Percentiles rank a stretch among this genome's conserved stretches.
Conservation (phyloP, 768 basidiomycete genomes). For the Zangia roseola region DNA sequence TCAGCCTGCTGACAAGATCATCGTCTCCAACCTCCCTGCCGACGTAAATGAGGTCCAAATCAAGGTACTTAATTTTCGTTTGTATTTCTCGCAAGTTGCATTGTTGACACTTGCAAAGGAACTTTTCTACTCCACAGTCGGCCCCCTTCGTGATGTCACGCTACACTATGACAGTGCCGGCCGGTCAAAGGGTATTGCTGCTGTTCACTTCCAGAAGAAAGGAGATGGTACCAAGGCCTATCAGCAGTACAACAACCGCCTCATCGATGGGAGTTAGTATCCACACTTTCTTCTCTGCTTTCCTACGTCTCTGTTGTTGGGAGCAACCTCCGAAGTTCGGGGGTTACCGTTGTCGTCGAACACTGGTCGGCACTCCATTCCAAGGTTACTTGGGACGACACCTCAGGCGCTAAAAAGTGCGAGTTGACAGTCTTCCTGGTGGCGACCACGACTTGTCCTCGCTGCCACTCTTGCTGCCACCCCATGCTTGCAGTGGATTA, state of each 20-base stretch:
- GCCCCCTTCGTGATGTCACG: slow-evolving; percentile 78
- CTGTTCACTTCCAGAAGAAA: slow-evolving; percentile 79
- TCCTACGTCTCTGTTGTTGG: slow-evolving; percentile 28
- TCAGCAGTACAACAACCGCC: slow-evolving; percentile 93
- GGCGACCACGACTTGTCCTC: slow-evolving; percentile 32
- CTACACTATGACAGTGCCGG: slow-evolving; percentile 84
- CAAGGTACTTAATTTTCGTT: slow-evolving; percentile 58
- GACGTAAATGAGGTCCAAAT: slow-evolving; percentile 95
- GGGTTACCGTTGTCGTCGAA: slow-evolving; percentile 22
- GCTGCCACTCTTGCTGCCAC: slow-evolving; percentile 21
- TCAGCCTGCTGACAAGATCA: slow-evolving; percentile 76
- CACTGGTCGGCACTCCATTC: slow-evolving; percentile 22
- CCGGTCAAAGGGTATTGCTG: slow-evolving; percentile 87
- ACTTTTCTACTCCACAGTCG: slow-evolving; percentile 88
- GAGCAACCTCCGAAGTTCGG: slow-evolving; percentile 15
- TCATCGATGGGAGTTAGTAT: slow-evolving; percentile 99
- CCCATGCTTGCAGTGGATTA: slow-evolving; percentile 21
- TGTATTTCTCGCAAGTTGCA: neutral
- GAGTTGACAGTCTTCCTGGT: slow-evolving; percentile 29
- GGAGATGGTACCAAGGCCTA: slow-evolving; percentile 93
- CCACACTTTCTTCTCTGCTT: slow-evolving; percentile 46
- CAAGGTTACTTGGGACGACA: slow-evolving; percentile 25
- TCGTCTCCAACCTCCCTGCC: slow-evolving; percentile 88
- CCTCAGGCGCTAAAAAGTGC: slow-evolving; percentile 28
- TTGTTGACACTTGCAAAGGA: slow-evolving; percentile 55